phyloP scores from a whole-genome alignment of 225 moss, liverwort and hornwort species.

The Bryum argenteum region DNA sequence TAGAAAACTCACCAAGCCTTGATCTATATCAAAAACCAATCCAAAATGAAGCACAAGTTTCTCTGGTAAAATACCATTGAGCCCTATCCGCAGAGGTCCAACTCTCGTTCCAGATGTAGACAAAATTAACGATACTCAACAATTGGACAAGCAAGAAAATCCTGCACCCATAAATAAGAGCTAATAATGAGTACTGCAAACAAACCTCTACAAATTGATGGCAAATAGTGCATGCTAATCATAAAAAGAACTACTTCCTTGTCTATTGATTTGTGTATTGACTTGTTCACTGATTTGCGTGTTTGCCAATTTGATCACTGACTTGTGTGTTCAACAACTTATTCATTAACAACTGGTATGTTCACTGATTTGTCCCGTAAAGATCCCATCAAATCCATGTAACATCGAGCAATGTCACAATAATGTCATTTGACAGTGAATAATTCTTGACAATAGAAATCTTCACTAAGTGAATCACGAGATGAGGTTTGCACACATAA shows the following conservation, averaged over 20 bases:
- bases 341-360: too few relatives aligned
- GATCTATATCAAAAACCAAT: background rate
- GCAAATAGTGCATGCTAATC: slow-evolving; percentile 6
- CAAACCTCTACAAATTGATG: slow-evolving; percentile 6
- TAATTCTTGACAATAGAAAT: background rate
- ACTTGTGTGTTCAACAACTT: too few relatives aligned
- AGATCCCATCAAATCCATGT: background rate
- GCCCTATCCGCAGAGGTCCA: slow-evolving; percentile 58
- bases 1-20: background rate
- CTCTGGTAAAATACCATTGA: slow-evolving; percentile 42
- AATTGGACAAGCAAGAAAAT: slow-evolving; percentile 63
- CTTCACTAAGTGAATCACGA: background rate
- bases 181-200: slow-evolving; percentile 18
- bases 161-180: slow-evolving; percentile 39
- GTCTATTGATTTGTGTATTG: too few relatives aligned
- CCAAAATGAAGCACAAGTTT: slow-evolving; percentile 10
- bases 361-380: too few relatives aligned
- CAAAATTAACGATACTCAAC: slow-evolving; percentile 62
- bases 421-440: too few relatives aligned
- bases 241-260: too few relatives aligned
- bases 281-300: too few relatives aligned
- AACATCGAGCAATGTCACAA: slow-evolving; percentile 3
- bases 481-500: background rate
- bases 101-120: slow-evolving; percentile 59
- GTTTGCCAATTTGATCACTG: too few relatives aligned